Evolutionary conservation across 2,329 filamentous ascomycete genomes (phyloP).

Genomic region (Ceratocystis huliohia): DNA sequence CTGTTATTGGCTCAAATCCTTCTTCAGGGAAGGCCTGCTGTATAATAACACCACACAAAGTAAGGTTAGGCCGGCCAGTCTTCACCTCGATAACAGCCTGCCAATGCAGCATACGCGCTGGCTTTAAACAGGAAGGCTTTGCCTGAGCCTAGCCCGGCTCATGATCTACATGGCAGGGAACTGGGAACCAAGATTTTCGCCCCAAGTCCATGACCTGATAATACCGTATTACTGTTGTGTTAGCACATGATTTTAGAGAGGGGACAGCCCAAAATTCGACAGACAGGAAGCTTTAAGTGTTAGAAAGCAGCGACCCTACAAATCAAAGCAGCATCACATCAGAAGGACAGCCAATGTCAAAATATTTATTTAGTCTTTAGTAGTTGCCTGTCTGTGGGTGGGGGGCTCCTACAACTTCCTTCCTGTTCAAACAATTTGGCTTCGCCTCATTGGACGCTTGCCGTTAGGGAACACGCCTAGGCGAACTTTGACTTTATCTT

Average conservation of each 20-base stretch:
- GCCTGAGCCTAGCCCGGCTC: neutral
- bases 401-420: neutral
- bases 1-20: neutral
- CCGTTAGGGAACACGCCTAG: neutral
- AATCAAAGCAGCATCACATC: too few species aligned
- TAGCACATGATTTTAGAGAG: neutral
- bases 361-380: neutral
- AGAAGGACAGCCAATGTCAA: neutral
- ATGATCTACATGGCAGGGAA: neutral
- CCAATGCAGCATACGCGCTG: neutral
- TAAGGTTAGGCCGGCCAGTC: neutral
- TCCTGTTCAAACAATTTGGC: conserved; percentile 1
- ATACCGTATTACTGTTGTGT: neutral
- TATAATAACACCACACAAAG: neutral
- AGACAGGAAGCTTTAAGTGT: neutral
- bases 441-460: conserved; percentile 2
- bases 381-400: neutral
- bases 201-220: neutral
- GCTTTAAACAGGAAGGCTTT: neutral
- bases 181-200: neutral
- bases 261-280: neutral
- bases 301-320: too few species aligned
- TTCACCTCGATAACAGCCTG: neutral
- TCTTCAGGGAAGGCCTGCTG: neutral
- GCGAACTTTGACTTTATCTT: neutral